Base-by-base conservation (phyloP, 2,329 filamentous ascomycete genomes). In the Myriangium duriaei region DNA sequence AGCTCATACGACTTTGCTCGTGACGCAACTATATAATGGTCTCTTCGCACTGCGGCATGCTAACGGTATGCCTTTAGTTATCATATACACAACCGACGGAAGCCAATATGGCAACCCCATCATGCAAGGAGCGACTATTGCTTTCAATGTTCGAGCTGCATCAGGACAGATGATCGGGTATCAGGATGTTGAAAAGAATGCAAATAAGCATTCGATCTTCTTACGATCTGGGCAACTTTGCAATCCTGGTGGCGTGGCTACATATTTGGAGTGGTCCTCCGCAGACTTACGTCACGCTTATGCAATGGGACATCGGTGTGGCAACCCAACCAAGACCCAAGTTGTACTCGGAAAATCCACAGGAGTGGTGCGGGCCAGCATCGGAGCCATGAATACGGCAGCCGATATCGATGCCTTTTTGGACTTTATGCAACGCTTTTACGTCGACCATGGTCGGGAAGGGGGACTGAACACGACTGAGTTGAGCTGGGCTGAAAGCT, bases 351-450 rank as follows among this genome's bases (percentile, higher is more conserved):
- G 69, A 12, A 62, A 68, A 32, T 65, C 72, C 1, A 74, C 72
- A 16, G 75, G 75, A 0, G 72, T 79, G 30, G 71, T 77, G 5
- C 63, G 76, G 13, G 69, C 68, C 4, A 76, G 71, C 42, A 57
- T 79, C 2, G 75, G 76, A 71, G 7, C 21, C 7, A 26, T 26
- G 21, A 76, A 68, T 43, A 76, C 69, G 2, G 51, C 62, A 13
- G 53, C 59, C 3, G 75, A 79, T 44, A 63, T 77, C 11, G 66
- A 76, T 18, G 64, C 60, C 7, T 84, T 96, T 39, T 46, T 88
- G 2, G 43, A 40, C 1, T 58, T 58, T 37, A 17, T 57, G 4
- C 35, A 49, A 0, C 51, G 54, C 13, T 54, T 51, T 40, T 57
- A 57, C 18, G 46, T 55, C 9, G 48, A 57, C 18, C 3, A 26